phyloP scores from a whole-genome alignment of 192 early-diverging fungal species.

The Jimgerdemannia flammicorona region DNA sequence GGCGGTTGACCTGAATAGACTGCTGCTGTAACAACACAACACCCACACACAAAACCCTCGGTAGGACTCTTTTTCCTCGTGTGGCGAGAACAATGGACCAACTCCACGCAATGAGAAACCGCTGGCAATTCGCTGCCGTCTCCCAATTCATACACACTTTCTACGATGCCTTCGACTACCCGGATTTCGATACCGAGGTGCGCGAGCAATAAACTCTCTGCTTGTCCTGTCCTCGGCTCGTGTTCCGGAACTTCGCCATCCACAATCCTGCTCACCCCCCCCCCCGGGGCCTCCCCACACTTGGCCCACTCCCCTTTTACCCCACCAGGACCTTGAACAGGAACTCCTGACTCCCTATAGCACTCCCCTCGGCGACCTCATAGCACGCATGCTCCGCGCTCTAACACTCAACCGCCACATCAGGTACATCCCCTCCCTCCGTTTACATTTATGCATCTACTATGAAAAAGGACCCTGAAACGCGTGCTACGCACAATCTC shows the following conservation, averaged over 20 bases:
- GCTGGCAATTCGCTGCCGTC: conserved; percentile 66
- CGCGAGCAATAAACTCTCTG: not conserved
- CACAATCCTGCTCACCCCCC: no score
- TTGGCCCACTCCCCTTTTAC: not conserved
- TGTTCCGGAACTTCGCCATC: no score
- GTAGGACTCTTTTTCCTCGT: no score
- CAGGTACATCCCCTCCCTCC: no score
- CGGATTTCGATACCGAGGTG: conserved; percentile 55
- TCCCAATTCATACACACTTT: conserved; percentile 70
- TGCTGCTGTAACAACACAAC: no score
- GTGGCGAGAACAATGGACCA: not conserved
- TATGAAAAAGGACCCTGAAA: no score
- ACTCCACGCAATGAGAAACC: conserved; percentile 29
- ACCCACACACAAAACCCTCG: no score
- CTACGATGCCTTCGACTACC: conserved; percentile 41
- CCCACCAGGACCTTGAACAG: conserved; percentile 43
- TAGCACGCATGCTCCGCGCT: conserved; percentile 42
- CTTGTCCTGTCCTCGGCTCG: no score
- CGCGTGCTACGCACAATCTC: no score
- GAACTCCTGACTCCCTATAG: conserved; percentile 40
- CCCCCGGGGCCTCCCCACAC: no score
- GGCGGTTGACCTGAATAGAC: no score
- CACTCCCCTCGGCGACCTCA: conserved; percentile 36
- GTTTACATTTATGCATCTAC: no score
- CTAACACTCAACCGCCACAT: conserved; percentile 32